Evolutionary conservation across 164 flowering plant genomes (phyloP).

Genomic region (Litsea cubeba): DNA sequence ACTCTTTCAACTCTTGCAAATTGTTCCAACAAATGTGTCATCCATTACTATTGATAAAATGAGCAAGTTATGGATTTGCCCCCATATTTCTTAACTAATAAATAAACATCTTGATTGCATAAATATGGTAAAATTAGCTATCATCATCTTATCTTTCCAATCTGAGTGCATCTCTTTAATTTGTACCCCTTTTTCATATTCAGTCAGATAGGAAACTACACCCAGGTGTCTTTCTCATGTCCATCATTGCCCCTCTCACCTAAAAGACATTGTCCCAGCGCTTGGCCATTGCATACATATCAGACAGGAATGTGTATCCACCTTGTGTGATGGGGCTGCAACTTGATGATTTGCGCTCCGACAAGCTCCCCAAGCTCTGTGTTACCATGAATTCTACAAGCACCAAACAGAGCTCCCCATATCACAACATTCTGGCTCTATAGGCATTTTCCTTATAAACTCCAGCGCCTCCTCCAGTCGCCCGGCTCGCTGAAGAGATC

Average conservation of each 20-base stretch:
- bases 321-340: slow-evolving; percentile 13
- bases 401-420: slow-evolving; percentile 25
- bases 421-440: slow-evolving; percentile 5
- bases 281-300: slow-evolving; percentile 19
- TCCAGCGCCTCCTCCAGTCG: slow-evolving; percentile 17
- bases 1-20: no score
- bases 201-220: slow-evolving; percentile 9
- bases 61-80: no score
- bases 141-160: no score
- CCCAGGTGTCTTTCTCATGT: slow-evolving; percentile 13
- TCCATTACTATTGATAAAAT: no score
- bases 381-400: slow-evolving; percentile 12
- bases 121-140: no score
- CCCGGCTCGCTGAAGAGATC: slow-evolving; percentile 21
- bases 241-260: slow-evolving; percentile 9
- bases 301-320: slow-evolving; percentile 12
- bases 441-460: slow-evolving; percentile 11
- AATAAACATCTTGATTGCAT: no score
- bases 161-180: no score
- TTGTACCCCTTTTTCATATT: not conserved
- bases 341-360: slow-evolving; percentile 14
- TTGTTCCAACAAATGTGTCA: no score
- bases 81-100: no score
- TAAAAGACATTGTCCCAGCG: slow-evolving; percentile 13
- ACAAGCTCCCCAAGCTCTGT: slow-evolving; percentile 19